phyloP scores from a whole-genome alignment of 148 eudicot genomes.

The Heliamphora exappendiculata region DNA sequence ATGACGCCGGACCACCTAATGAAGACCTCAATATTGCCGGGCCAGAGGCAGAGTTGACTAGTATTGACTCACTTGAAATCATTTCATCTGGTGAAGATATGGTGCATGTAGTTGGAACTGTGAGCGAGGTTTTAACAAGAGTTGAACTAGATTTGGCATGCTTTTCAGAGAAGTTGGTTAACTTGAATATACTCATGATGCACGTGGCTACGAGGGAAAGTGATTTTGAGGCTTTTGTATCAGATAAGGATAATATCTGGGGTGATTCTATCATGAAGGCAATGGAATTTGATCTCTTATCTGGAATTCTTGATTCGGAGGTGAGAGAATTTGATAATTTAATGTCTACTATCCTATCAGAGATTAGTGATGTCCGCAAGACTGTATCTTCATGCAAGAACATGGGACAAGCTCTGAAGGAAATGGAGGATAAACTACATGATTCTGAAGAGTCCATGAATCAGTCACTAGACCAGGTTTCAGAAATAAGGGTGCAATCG shows the following conservation, averaged over 20 bases:
- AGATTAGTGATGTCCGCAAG: constrained; percentile 38
- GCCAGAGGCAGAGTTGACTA: constrained; percentile 32
- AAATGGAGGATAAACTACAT: constrained; percentile 46
- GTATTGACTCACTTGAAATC: constrained; percentile 26
- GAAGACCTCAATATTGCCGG: constrained; percentile 36
- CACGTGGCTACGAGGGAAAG: constrained; percentile 73
- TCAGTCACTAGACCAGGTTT: constrained; percentile 63
- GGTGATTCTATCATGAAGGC: constrained; percentile 43
- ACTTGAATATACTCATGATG: constrained; percentile 68
- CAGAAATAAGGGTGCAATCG: constrained; percentile 62
- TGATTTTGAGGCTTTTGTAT: constrained; percentile 65
- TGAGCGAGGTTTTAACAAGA: constrained; percentile 39
- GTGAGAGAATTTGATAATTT: constrained; percentile 46
- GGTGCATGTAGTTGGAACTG: constrained; percentile 31
- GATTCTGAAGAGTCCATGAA: constrained; percentile 59
- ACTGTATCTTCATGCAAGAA: constrained; percentile 38
- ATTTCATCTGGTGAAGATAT: constrained; percentile 35
- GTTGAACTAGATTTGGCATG: constrained; percentile 64
- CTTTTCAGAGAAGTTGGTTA: constrained; percentile 70
- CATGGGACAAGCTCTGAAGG: constrained; percentile 29
- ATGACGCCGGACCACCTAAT: constrained; percentile 29
- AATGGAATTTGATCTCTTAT: constrained; percentile 65
- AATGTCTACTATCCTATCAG: constrained; percentile 37
- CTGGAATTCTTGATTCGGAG: constrained; percentile 69
- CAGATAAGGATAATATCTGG: constrained; percentile 27